Base-by-base conservation (phyloP, 805 yeast genomes). In the Soucietia sequanensis region DNA sequence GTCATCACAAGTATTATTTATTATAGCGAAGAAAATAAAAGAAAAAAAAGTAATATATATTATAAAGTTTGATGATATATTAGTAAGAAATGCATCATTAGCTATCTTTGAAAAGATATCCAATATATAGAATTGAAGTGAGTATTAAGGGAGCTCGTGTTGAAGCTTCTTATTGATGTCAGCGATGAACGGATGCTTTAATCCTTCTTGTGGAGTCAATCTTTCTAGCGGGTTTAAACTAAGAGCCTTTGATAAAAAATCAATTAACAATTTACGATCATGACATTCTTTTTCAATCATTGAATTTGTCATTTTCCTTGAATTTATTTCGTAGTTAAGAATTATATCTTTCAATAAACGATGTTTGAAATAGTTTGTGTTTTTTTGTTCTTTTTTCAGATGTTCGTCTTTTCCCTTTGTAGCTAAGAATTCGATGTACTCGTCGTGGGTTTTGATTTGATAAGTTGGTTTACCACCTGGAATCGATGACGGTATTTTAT, bases 141-240 rank as follows among this genome's bases (percentile, higher is more conserved):
- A 22, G 15, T 13, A 29, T 38, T 34, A 6, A 34, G 34, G 10
- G 11, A 21, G 11, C 11, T 21, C 23, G 23, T 8, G 11, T 8
- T 8, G 8, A 21, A 9, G 12, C 27, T 25, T 25, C 16, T 31
- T 36, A 12, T 32, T 35, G 16, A 47, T 44, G 33, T 62, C 68
- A 30, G 42, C 84, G 13, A 93, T 78, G 58, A 93, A 93, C 0
- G 98, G 97, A 62, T 93, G 99, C 58, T 77, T 68, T 11, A 81
- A 68, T 0, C 98, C 99, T 58, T 93, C 97, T 47, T 88, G 96
- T 9, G 99, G 99, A 0, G 97, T 87, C 84, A 96, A 84, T 48
- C 99, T 76, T 57, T 89, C 96, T 48, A 93, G 72, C 0, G 99
- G 99, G 58, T 91, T 90, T 50, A 88, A 60, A 45, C 83, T 86